Base-by-base conservation (phyloP, 169 alveolate genomes). In the Cryptosporidium parvum region DNA sequence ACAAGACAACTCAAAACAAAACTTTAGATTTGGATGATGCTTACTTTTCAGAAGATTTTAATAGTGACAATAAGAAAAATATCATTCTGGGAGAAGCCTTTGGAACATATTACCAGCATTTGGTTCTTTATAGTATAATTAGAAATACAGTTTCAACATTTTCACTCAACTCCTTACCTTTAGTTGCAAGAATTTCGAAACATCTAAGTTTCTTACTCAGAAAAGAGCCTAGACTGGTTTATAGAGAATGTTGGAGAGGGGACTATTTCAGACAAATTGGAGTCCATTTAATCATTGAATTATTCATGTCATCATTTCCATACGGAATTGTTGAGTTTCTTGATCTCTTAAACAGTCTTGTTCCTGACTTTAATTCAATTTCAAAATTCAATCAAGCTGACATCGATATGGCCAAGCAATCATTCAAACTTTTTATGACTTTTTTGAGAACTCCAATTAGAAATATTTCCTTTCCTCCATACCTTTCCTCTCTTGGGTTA, bases 171-270 rank as follows among this genome's bases (percentile, higher is more conserved):
- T 53, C 75, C 16, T 45, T 80, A 1, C 68, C 75, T 39, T 80
- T 37, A n/a, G 65, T 53, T 62, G 73, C 89, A 12, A 80, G 62
- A 31, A 80, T 80, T 23, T 59, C 89, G 3, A 61, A 42, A 42
- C 45, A 44, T 80, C n/a, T 80, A 44, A 80, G 75, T 42, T 44
- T 23, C 10, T 6, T 80, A 23, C 51, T 80, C 10, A 62, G 89
- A 48, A 59, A 65, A 62, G 89, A 80, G 9, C 73, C 73, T 23
- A 80, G 80, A 62, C 9, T 80, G 26, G 89, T 80, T 4, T 80
- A 29, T 53, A 61, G 89, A 18, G 89, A 80, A 29, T 80, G 89
- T 39, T 80, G 89, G 89, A 59, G 89, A 62, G 89, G 89, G 21
- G 89, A 80, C 68, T 80, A 80, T 80, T 80, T 62, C 23, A 61